Evolutionary conservation across 495 filamentous ascomycete genomes (phyloP).

Genomic region (Pyronema omphalodes): DNA sequence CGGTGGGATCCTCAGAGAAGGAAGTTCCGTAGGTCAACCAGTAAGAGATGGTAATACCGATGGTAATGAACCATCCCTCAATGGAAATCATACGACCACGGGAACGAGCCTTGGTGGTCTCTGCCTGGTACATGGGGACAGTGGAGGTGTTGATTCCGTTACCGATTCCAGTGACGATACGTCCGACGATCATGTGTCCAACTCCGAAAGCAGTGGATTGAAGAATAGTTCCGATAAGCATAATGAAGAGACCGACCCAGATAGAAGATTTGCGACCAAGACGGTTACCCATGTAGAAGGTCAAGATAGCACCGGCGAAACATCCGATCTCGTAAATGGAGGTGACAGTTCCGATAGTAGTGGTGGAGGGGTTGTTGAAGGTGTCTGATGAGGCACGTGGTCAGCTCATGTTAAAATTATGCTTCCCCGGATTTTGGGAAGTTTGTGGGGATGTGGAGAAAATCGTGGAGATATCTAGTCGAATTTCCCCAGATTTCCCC

Average conservation of each 20-base stretch:
- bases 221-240: conserved; percentile 25
- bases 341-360: conserved; percentile 34
- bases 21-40: conserved; percentile 43
- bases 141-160: conserved; percentile 30
- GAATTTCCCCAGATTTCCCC: conserved; percentile 5
- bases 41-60: conserved; percentile 43
- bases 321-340: conserved; percentile 39
- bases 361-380: conserved; percentile 22
- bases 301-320: conserved; percentile 34
- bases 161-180: conserved; percentile 38
- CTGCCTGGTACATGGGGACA: conserved; percentile 26
- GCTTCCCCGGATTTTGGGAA: conserved; percentile 37
- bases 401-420: conserved; percentile 38
- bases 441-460: conserved; percentile 12
- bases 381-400: conserved; percentile 20
- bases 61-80: conserved; percentile 37
- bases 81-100: conserved; percentile 30
- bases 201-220: conserved; percentile 34
- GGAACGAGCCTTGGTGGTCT: conserved; percentile 32
- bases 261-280: conserved; percentile 26
- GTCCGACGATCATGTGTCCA: conserved; percentile 36
- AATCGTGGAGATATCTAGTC: not conserved
- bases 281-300: conserved; percentile 33
- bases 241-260: conserved; percentile 21
- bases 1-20: conserved; percentile 34